Evolutionary conservation across 176 grass and related monocot genomes (phyloP).

Genomic region (Elymus sibiricus): DNA sequence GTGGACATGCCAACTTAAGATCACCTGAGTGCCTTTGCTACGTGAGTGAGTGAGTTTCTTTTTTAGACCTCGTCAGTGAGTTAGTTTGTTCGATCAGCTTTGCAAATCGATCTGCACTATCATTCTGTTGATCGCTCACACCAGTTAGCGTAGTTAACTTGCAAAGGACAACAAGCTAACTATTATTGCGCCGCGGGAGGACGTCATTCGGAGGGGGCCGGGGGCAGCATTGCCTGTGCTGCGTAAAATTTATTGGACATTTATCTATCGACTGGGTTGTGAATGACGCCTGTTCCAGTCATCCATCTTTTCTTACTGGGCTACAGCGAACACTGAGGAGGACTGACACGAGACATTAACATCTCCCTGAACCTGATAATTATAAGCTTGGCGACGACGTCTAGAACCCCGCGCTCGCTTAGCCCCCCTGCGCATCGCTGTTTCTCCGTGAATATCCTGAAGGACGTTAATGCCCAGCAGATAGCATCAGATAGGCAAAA

Average conservation of each 20-base stretch:
- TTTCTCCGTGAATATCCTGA: slow-evolving; percentile 40
- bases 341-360: slow-evolving; percentile 52
- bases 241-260: not conserved
- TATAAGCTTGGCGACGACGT: slow-evolving; percentile 53
- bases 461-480: slow-evolving; percentile 21
- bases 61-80: no score
- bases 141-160: not conserved
- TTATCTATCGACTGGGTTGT: slow-evolving; percentile 8
- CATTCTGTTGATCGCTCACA: not conserved
- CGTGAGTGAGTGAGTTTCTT: no score
- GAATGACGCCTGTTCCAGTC: not conserved
- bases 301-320: not conserved
- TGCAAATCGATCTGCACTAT: not conserved
- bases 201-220: not conserved
- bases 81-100: no score
- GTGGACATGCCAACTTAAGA: no score
- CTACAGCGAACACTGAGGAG: slow-evolving; percentile 24
- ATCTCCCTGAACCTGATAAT: slow-evolving; percentile 47
- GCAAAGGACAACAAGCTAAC: not conserved
- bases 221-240: not conserved
- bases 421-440: slow-evolving; percentile 29
- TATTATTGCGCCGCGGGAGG: not conserved
- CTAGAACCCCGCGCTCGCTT: slow-evolving; percentile 48
- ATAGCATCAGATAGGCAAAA: not conserved
- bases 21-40: no score